These are phyloP conservation scores for Pleomassaria siparia DNA, from an alignment of 2,329 filamentous ascomycete genomes.

Conservation along the genomic window DNA sequence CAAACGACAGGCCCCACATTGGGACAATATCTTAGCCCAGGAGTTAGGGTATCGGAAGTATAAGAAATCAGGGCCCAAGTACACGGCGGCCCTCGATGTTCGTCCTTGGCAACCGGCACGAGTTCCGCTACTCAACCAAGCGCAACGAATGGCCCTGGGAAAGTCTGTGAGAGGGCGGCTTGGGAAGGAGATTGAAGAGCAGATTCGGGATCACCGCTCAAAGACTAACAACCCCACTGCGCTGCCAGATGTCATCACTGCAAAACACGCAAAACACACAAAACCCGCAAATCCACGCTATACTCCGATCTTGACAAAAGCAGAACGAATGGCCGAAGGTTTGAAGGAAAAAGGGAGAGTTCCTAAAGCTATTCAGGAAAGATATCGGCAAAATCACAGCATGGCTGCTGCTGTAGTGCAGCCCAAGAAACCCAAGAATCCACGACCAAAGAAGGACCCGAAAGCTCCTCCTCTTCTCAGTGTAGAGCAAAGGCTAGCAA, in stretches of 20 bases:
- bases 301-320: slow-evolving; percentile 24
- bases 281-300: not conserved
- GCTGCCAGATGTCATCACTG: slow-evolving; percentile 21
- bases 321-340: slow-evolving; percentile 28
- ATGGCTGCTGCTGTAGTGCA: not conserved
- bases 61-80: slow-evolving; percentile 4
- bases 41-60: slow-evolving; percentile 26
- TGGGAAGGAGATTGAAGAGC: slow-evolving; percentile 21
- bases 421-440: not conserved
- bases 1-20: slow-evolving; percentile 21
- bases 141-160: slow-evolving; percentile 27
- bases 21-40: slow-evolving; percentile 27
- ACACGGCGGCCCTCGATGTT: not conserved
- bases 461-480: slow-evolving; percentile 17
- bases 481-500: slow-evolving; percentile 22
- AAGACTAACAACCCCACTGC: slow-evolving; percentile 19
- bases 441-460: not conserved
- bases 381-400: slow-evolving; percentile 27
- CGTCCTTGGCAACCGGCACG: not conserved
- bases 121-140: slow-evolving; percentile 22
- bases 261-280: no score
- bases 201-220: slow-evolving; percentile 30
- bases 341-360: slow-evolving; percentile 17
- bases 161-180: slow-evolving; percentile 28
- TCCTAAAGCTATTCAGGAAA: slow-evolving; percentile 18